phyloP scores from a whole-genome alignment of 352 stramenopile species.

The Pythium angustatum region DNA sequence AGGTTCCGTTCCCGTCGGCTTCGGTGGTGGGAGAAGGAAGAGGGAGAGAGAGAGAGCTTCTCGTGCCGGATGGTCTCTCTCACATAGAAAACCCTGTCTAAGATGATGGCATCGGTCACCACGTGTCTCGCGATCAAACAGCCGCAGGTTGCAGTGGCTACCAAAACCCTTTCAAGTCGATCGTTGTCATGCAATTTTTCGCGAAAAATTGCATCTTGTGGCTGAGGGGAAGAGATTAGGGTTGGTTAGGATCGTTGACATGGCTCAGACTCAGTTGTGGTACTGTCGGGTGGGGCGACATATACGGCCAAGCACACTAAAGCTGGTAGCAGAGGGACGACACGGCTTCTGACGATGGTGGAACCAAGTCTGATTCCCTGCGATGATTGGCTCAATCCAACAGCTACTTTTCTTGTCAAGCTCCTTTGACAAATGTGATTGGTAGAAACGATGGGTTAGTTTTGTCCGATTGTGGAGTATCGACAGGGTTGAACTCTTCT shows the following conservation, averaged over 20 bases:
- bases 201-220: constrained; percentile 15
- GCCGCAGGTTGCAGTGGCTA: not conserved
- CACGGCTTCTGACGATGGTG: too few species aligned
- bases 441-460: not conserved
- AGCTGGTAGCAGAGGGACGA: too few species aligned
- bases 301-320: not conserved
- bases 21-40: constrained; percentile 6
- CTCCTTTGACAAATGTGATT: not conserved
- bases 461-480: not conserved
- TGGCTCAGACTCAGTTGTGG: not conserved
- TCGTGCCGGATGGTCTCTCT: constrained; percentile 10
- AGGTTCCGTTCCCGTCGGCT: not conserved
- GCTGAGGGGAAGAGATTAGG: constrained; percentile 2
- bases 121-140: constrained; percentile 6
- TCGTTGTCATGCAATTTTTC: not conserved
- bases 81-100: constrained; percentile 12
- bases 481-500: too few species aligned
- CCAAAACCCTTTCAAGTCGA: constrained; percentile 9
- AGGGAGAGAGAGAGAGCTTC: constrained; percentile 11
- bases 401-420: too few species aligned
- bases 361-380: too few species aligned
- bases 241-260: not conserved
- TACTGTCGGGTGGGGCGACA: not conserved
- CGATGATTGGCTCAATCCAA: too few species aligned
- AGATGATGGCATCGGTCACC: not conserved